Evolutionary conservation across 2,329 filamentous ascomycete genomes (phyloP).

Genomic region (Pyricularia grisea): DNA sequence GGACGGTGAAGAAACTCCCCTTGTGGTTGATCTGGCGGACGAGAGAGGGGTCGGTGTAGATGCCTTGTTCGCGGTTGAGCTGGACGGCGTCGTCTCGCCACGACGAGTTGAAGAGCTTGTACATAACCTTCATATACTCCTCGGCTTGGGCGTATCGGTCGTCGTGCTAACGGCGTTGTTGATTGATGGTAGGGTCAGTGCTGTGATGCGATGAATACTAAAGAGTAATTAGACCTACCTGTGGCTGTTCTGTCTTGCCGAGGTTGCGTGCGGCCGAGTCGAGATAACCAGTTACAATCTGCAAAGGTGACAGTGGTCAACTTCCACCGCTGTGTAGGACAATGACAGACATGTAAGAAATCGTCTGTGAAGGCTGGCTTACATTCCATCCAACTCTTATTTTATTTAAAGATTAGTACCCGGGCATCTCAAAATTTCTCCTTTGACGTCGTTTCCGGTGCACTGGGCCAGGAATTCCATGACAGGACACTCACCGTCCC

Average conservation of each 20-base stretch:
- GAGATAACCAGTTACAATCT: background rate
- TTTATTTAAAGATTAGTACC: background rate
- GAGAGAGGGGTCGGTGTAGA: conserved; percentile 47
- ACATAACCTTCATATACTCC: conserved; percentile 51
- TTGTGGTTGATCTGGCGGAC: conserved; percentile 51
- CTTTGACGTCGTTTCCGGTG: background rate
- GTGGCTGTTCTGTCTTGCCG: background rate
- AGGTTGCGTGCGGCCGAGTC: background rate
- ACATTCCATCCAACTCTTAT: background rate
- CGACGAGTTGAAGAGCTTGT: conserved; percentile 39
- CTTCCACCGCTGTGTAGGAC: background rate
- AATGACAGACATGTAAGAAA: background rate
- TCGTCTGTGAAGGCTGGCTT: background rate
- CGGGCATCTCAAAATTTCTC: too few species aligned
- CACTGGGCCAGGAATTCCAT: background rate
- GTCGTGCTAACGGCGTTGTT: conserved; percentile 47
- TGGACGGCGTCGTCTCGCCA: conserved; percentile 49
- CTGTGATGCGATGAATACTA: background rate
- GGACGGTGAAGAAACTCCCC: conserved; percentile 43
- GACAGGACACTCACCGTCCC: conserved; percentile 29
- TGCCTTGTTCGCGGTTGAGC: conserved; percentile 41
- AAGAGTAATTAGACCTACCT: background rate
- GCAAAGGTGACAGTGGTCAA: background rate
- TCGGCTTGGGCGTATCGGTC: conserved; percentile 52
- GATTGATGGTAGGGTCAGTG: background rate